These are phyloP conservation scores for Gaeumannomyces tritici DNA, from an alignment of 2,329 filamentous ascomycete species.

Conservation along the genomic window DNA sequence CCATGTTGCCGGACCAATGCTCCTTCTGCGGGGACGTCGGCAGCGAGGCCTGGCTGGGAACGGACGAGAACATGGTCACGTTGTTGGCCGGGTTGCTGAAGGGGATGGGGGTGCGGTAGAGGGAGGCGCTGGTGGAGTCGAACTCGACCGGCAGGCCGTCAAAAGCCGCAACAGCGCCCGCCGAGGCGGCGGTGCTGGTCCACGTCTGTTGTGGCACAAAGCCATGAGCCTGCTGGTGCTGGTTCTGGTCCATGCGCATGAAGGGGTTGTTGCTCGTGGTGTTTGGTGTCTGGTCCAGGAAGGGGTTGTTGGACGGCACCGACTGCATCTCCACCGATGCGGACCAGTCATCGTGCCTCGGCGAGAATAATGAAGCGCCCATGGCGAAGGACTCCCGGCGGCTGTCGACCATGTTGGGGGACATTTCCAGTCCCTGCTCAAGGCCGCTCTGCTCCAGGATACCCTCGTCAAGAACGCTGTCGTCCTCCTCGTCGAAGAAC, in stretches of 20 bases:
- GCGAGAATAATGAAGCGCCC: slow-evolving; percentile 49
- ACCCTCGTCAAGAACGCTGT: slow-evolving; percentile 49
- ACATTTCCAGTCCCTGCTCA: slow-evolving; percentile 54
- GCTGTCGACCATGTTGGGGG: slow-evolving; percentile 52
- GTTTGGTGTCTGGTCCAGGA: slow-evolving; percentile 41
- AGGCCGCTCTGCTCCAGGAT: slow-evolving; percentile 49
- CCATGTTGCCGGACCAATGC: slow-evolving; percentile 39
- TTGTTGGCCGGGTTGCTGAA: slow-evolving; percentile 43
- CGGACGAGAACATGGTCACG: slow-evolving; percentile 43
- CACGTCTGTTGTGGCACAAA: slow-evolving; percentile 41
- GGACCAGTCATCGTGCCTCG: slow-evolving; percentile 56
- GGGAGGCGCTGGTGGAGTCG: slow-evolving; percentile 34
- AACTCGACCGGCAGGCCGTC: slow-evolving; percentile 51
- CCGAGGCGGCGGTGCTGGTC: slow-evolving; percentile 40
- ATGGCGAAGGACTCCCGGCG: slow-evolving; percentile 55
- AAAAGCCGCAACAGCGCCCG: slow-evolving; percentile 64
- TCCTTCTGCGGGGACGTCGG: slow-evolving; percentile 50
- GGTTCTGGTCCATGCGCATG: slow-evolving; percentile 36
- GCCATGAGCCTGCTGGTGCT: slow-evolving; percentile 20
- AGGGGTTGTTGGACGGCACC: slow-evolving; percentile 53
- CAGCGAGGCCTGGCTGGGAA: slow-evolving; percentile 33
- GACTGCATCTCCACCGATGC: slow-evolving; percentile 53
- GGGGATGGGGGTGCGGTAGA: slow-evolving; percentile 42
- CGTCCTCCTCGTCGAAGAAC: slow-evolving; percentile 53
- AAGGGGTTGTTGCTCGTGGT: slow-evolving; percentile 55